A percentile compares a stretch with the other conserved stretches of the same genome.
These are phyloP conservation scores for Fusarium pilosicola DNA, from an alignment of 2,329 filamentous ascomycete genomes.

Conservation along the genomic window DNA sequence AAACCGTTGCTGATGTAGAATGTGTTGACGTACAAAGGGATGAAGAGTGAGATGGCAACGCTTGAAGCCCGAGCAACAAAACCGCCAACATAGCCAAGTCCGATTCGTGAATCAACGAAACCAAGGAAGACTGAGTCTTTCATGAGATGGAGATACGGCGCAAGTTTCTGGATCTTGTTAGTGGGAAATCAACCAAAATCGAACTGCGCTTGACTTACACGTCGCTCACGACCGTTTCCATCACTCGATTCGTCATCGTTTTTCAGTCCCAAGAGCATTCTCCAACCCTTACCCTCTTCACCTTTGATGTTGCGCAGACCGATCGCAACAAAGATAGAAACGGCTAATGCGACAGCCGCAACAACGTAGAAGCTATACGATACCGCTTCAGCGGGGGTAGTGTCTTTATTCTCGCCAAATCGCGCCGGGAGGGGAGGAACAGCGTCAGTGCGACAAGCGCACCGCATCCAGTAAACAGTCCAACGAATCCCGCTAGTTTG, in stretches of 20 bases:
- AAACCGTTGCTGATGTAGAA: slow-evolving; percentile 86
- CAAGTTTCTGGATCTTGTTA: slow-evolving; percentile 47
- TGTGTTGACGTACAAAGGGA: slow-evolving; percentile 91
- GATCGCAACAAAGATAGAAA: slow-evolving; percentile 80
- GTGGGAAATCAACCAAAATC: neutral
- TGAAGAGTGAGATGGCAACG: slow-evolving; percentile 93
- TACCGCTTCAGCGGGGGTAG: slow-evolving; percentile 78
- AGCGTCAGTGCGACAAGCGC: slow-evolving; percentile 83
- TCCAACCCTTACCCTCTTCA: slow-evolving; percentile 81
- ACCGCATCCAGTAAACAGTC: slow-evolving; percentile 90
- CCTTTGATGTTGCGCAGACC: slow-evolving; percentile 76
- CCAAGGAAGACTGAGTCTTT: slow-evolving; percentile 74
- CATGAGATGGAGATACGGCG: slow-evolving; percentile 70
- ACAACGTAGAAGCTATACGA: slow-evolving; percentile 90
- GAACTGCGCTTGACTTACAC: slow-evolving; percentile 39
- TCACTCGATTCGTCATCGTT: slow-evolving; percentile 35
- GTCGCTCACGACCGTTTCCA: slow-evolving; percentile 33
- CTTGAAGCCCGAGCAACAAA: slow-evolving; percentile 95
- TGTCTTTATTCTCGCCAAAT: slow-evolving; percentile 76
- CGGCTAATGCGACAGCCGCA: slow-evolving; percentile 73
- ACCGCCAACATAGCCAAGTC: slow-evolving; percentile 88
- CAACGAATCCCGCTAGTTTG: slow-evolving; percentile 85
- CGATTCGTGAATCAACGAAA: slow-evolving; percentile 80
- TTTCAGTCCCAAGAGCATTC: slow-evolving; percentile 60
- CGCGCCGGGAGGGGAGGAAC: slow-evolving; percentile 86